Evolutionary conservation across 352 stramenopile species (phyloP), one percentile per base, ranked within the genome.

Genomic region (Ophiocytium majus): DNA sequence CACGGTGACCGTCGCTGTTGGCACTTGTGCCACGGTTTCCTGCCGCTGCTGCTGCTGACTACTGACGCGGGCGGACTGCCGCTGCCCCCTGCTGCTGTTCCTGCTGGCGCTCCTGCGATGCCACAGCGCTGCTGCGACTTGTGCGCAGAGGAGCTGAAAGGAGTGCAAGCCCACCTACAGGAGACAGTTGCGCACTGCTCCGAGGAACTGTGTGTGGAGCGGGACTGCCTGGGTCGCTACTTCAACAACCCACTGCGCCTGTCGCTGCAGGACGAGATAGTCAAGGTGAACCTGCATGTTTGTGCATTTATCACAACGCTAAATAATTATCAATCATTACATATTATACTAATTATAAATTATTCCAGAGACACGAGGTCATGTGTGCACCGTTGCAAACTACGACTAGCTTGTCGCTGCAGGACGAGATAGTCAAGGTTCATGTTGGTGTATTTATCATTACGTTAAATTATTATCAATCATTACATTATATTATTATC

Each of bases 191-290:
- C 66, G 35, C 35, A 78, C 35, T 17, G 66, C 66, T 5, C 66
- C 5, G 32, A 14, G 5, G 66, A 78, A 78, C 5, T 78, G 5
- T 43, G 32, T 14, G 66, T 78, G 66, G 17, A 14, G 5, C 5
- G 66, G 66, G 66, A 14, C 35, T 5, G 5, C 5, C 66, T 78
- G 35, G 5, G 14, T 5, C 66, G 76, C 17, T 89, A 89, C 79
- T 64, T 89, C 0, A 89, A 89, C 76, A 83, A 36, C 0, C 86
- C 86, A 0, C 50, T 89, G 78, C 76, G 78, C 17, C 86, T 89
- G 71, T 81, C 82, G 75, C 79, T 89, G 17, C 64, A 71, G 37
- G 81, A 78, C 37, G 86, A 89, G 76, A 86, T 89, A 37, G 32
- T 84, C 5, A 89, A 85, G 64, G 66, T 78, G 32, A 57, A n/a